A percentile compares a stretch with the other conserved stretches of the same genome.
Conservation (phyloP, 768 basidiomycete species). For the Mycena galericulata region DNA sequence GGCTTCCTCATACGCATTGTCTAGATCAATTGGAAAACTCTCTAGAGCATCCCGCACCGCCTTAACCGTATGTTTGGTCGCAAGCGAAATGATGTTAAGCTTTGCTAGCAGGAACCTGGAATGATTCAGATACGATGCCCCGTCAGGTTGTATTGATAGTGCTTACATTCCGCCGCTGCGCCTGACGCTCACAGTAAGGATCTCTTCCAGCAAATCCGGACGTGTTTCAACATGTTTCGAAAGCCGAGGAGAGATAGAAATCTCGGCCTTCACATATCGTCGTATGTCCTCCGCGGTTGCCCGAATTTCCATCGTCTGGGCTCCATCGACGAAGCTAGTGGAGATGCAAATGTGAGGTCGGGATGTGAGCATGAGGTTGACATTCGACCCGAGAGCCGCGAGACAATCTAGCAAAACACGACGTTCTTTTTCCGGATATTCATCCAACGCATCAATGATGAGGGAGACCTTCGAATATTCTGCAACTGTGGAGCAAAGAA, state of each 20-base stretch:
- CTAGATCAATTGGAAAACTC: not conserved
- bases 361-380: conserved; percentile 17
- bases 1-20: not conserved
- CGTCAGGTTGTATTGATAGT: no score
- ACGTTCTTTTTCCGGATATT: conserved; percentile 13
- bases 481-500: not conserved
- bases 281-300: conserved; percentile 9
- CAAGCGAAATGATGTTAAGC: not conserved
- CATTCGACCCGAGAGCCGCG: not conserved
- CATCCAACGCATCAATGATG: conserved; percentile 16
- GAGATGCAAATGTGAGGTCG: conserved; percentile 15
- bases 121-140: not conserved
- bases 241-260: not conserved
- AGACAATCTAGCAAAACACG: not conserved
- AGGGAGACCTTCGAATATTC: not conserved
- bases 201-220: not conserved
- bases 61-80: conserved; percentile 7
- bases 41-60: not conserved
- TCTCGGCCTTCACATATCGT: not conserved
- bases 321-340: no score
- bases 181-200: not conserved
- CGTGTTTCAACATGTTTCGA: not conserved
- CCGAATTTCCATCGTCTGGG: not conserved
- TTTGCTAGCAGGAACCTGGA: conserved; percentile 18
- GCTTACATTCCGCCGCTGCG: conserved; percentile 15